phyloP scores from a whole-genome alignment of 805 yeast genomes.

The Ogataea sp. region DNA sequence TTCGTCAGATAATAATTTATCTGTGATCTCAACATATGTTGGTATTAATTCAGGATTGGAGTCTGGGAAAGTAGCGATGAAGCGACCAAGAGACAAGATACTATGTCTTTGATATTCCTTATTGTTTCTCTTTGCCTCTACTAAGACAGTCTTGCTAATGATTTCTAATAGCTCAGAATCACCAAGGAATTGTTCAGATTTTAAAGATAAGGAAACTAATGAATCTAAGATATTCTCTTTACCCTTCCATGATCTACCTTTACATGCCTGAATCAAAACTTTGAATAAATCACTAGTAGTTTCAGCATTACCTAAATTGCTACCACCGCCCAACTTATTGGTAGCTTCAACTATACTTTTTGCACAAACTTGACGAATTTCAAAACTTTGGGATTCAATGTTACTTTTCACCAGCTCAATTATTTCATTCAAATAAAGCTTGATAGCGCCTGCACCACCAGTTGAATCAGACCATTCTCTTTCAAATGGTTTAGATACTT shows the following conservation, averaged over 20 bases:
- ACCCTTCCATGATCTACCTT: slow-evolving; percentile 84
- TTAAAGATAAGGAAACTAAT: slow-evolving; percentile 47
- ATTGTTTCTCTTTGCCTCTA: slow-evolving; percentile 64
- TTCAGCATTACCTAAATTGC: slow-evolving; percentile 18
- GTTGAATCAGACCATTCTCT: slow-evolving; percentile 74
- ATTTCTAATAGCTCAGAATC: slow-evolving; percentile 22
- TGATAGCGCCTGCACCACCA: slow-evolving; percentile 64
- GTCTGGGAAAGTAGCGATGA: slow-evolving; percentile 21
- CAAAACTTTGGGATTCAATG: slow-evolving; percentile 51
- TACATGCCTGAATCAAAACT: slow-evolving; percentile 49
- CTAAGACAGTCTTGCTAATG: slow-evolving; percentile 36
- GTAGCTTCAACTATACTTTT: slow-evolving; percentile 54
- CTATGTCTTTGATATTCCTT: slow-evolving; percentile 53
- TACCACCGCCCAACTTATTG: slow-evolving; percentile 29
- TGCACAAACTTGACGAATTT: slow-evolving; percentile 64
- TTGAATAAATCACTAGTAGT: slow-evolving; percentile 34
- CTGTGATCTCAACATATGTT: slow-evolving; percentile 30
- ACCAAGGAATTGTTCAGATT: slow-evolving; percentile 26
- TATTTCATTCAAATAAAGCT: slow-evolving; percentile 65
- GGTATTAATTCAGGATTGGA: slow-evolving; percentile 25
- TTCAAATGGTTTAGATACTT: slow-evolving; percentile 41
- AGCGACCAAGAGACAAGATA: slow-evolving; percentile 45
- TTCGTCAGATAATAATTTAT: slow-evolving; percentile 28
- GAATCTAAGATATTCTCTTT: slow-evolving; percentile 73
- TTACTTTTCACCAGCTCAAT: slow-evolving; percentile 39